These are phyloP conservation scores for Tolypocladium guangdongense DNA, from an alignment of 2,329 filamentous ascomycete species.

Conservation along the genomic window DNA sequence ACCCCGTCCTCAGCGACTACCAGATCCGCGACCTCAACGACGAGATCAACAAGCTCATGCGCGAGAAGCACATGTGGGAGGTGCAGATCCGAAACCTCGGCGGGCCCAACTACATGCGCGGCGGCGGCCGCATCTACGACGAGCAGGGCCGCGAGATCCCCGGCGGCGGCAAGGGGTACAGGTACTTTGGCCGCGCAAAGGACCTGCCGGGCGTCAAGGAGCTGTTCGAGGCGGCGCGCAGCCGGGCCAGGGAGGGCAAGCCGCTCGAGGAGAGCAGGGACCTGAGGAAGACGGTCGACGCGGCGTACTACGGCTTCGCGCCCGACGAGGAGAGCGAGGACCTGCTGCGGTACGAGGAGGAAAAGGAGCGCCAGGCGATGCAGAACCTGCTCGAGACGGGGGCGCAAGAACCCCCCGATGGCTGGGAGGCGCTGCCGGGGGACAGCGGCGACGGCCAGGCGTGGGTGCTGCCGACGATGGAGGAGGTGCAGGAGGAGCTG, in stretches of 20 bases:
- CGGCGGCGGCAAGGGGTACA: conserved; percentile 77
- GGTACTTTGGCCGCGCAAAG: conserved; percentile 82
- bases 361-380: conserved; percentile 73
- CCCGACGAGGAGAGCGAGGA: conserved; percentile 82
- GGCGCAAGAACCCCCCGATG: conserved; percentile 46
- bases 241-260: conserved; percentile 44
- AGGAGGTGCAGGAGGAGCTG: conserved; percentile 91
- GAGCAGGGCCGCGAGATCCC: conserved; percentile 62
- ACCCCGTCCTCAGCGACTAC: conserved; percentile 82
- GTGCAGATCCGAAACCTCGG: conserved; percentile 89
- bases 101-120: conserved; percentile 94
- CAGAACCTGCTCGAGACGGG: conserved; percentile 54
- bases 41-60: conserved; percentile 98
- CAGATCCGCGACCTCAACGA: conserved; percentile 97
- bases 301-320: conserved; percentile 91
- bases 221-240: conserved; percentile 71
- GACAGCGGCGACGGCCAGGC: conserved; percentile 71
- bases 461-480: conserved; percentile 76
- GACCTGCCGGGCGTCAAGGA: conserved; percentile 95
- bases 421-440: conserved; percentile 80
- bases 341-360: conserved; percentile 67
- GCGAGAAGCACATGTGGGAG: conserved; percentile 99
- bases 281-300: conserved; percentile 69
- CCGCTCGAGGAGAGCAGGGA: conserved; percentile 57
- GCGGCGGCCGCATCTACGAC: conserved; percentile 58